These are phyloP conservation scores for Favolaschia claudopus DNA, from an alignment of 768 basidiomycete genomes.

Conservation along the genomic window DNA sequence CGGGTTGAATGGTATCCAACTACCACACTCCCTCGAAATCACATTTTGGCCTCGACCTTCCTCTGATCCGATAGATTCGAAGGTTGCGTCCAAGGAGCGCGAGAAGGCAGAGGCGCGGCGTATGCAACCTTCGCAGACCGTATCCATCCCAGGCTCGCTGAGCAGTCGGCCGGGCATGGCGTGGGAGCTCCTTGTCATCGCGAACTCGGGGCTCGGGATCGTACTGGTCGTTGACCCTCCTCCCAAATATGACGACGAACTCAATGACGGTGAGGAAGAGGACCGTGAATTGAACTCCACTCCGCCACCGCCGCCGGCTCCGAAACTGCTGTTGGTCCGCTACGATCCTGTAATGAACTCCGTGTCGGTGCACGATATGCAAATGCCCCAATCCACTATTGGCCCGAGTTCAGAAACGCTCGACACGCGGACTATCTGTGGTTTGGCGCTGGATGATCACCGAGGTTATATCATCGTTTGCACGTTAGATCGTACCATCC, in stretches of 20 bases:
- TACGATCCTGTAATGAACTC: slow-evolving; percentile 5
- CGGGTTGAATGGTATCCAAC: no score
- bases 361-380: slow-evolving; percentile 16
- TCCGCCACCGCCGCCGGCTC: background rate
- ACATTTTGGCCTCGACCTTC: slow-evolving; percentile 26
- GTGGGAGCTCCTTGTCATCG: slow-evolving; percentile 19
- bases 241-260: background rate
- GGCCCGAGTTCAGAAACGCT: background rate
- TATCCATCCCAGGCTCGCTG: slow-evolving; percentile 13
- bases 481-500: slow-evolving; percentile 1
- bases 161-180: background rate
- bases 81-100: background rate
- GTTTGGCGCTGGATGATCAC: slow-evolving; percentile 21
- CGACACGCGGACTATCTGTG: slow-evolving; percentile 2
- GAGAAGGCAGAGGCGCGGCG: background rate
- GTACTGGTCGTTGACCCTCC: slow-evolving; percentile 16
- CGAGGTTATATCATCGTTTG: slow-evolving; percentile 14
- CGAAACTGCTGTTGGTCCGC: slow-evolving; percentile 17
- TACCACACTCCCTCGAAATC: slow-evolving; percentile 2
- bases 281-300: background rate
- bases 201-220: slow-evolving; percentile 18
- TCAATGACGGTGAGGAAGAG: background rate
- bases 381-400: background rate
- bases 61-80: background rate
- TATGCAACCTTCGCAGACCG: slow-evolving; percentile 10